Base-by-base conservation (phyloP, 2,329 filamentous ascomycete species). In the Sordariomycetes sp. region DNA sequence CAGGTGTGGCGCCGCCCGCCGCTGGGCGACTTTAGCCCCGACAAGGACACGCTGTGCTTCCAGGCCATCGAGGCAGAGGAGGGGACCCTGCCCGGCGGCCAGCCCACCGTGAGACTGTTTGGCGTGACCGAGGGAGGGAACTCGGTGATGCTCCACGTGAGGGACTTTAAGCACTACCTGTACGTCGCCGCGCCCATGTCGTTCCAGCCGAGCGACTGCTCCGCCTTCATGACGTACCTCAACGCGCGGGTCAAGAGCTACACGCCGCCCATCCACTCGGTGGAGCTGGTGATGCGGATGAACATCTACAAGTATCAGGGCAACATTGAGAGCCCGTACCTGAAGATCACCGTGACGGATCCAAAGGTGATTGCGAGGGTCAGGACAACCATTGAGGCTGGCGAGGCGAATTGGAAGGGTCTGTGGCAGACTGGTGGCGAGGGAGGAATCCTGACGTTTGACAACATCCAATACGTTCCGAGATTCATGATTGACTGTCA, bases 401-500 rank as follows among this genome's bases (percentile, higher is more conserved):
- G 87, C 10, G 76, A 81, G 59, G 86, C 88, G 59, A 96, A 97
- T 67, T 97, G 90, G 80, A 95, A 92, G 69, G 84, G 86, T 4
- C 78, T 96, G 70, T 99, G 94, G 92, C 87, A 84, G 62, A 80
- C n/a, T n/a, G n/a, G 75, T 22, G 75, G 78, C 7, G 77, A 57
- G 5, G 81, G 80, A 22, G 87, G 87, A 22, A 84, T 97, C 62
- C 80, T 91, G 69, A 97, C 94, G 0, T 99, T 92, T 65, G 94
- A 99, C 74, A 96, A 86, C 63, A 91, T 99, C 58, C 89, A 95
- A 75, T 99, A 96, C 67, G 83, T 97, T 28, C 72, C 97, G 62
- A 82, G 94, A 55, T 97, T 99, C 72, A 99, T 99, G 94, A 92
- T 99, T 54, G 94, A 99, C 70, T 95, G 88, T 63, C 87, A 91